phyloP scores from a whole-genome alignment of 768 basidiomycete species.

The Psilocybe cubensis region DNA sequence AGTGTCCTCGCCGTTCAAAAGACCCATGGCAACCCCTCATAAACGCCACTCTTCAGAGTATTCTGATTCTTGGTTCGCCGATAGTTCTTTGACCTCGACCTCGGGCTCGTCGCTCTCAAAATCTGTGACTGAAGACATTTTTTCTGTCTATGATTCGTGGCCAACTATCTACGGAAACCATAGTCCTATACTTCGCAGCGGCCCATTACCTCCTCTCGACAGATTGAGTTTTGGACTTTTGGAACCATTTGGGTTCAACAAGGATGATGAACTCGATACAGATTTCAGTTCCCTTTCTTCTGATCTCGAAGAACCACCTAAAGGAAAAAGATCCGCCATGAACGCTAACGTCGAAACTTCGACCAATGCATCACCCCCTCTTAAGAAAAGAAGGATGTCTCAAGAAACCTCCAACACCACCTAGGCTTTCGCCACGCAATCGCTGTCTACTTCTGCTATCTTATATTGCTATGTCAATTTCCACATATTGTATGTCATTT shows the following conservation, averaged over 20 bases:
- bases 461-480: slow-evolving; percentile 23
- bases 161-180: slow-evolving; percentile 37
- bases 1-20: slow-evolving; percentile 49
- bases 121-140: slow-evolving; percentile 50
- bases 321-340: slow-evolving; percentile 19
- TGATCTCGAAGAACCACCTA: slow-evolving; percentile 30
- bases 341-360: slow-evolving; percentile 2
- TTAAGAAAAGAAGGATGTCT: slow-evolving; percentile 55
- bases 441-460: slow-evolving; percentile 25
- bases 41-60: slow-evolving; percentile 36
- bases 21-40: slow-evolving; percentile 13
- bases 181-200: slow-evolving; percentile 58
- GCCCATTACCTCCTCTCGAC: slow-evolving; percentile 34
- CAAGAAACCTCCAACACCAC: slow-evolving; percentile 17
- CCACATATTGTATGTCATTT: slow-evolving; percentile 27
- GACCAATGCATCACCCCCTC: slow-evolving; percentile 40
- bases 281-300: slow-evolving; percentile 36
- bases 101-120: slow-evolving; percentile 18
- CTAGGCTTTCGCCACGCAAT: slow-evolving; percentile 5
- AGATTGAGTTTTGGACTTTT: slow-evolving; percentile 58
- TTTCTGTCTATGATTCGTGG: slow-evolving; percentile 50
- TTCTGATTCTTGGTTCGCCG: slow-evolving; percentile 47
- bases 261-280: slow-evolving; percentile 33
- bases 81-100: slow-evolving; percentile 29
- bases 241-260: slow-evolving; percentile 55